Percentiles rank a stretch among this genome's conserved stretches.
Conservation (phyloP, 179 eudicot species). For the Nepenthes alata region DNA sequence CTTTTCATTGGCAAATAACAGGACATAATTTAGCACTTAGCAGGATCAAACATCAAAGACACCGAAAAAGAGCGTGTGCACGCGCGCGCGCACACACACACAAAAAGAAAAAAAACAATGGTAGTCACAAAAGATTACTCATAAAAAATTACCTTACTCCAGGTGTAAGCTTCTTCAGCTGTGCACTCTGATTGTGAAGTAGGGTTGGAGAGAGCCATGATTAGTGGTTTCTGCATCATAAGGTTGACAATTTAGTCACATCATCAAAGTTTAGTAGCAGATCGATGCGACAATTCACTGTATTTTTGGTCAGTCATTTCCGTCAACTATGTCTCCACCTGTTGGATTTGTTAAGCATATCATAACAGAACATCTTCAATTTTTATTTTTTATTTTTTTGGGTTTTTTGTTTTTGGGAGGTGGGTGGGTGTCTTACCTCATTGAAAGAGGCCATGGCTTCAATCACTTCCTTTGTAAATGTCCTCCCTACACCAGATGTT, state of each 20-base stretch:
- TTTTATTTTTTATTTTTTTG: neutral
- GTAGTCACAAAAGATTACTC: neutral
- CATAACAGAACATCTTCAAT: neutral
- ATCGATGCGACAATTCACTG: no score
- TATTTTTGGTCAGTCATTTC: no score
- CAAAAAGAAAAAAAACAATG: neutral
- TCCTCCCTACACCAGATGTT: slow-evolving; percentile 77
- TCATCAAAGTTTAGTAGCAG: neutral
- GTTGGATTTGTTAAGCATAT: neutral
- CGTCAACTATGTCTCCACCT: neutral
- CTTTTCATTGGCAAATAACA: slow-evolving; percentile 13
- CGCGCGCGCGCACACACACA: neutral
- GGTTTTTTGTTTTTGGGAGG: neutral
- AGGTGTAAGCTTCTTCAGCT: slow-evolving; percentile 73
- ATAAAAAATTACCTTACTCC: slow-evolving; percentile 45
- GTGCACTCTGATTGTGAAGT: slow-evolving; percentile 85
- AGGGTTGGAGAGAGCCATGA: slow-evolving; percentile 84
- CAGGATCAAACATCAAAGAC: no score
- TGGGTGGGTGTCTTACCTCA: slow-evolving; percentile 27
- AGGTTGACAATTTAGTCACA: neutral
- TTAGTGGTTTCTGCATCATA: slow-evolving; percentile 53
- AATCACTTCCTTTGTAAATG: slow-evolving; percentile 75
- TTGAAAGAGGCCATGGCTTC: slow-evolving; percentile 66
- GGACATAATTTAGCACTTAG: no score
- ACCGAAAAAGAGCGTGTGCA: no score